These are phyloP conservation scores for Quercus alba DNA, from an alignment of 306 rosid species.

Conservation along the genomic window DNA sequence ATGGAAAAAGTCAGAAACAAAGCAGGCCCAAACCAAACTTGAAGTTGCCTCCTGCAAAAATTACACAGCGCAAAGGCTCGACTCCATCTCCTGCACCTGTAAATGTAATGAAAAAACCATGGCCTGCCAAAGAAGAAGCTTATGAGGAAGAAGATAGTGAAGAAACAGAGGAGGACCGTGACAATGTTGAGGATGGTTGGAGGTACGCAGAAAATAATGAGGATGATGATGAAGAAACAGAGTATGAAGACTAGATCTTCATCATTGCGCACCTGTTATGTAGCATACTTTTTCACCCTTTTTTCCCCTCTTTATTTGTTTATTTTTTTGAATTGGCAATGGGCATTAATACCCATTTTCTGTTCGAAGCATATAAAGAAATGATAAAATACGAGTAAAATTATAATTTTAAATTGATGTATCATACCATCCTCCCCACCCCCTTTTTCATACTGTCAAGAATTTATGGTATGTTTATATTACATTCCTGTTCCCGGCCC, in stretches of 20 bases:
- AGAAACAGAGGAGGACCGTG: conserved; percentile 97
- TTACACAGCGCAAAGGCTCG: conserved; percentile 56
- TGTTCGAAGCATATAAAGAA: neutral
- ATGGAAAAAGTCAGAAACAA: conserved; percentile 68
- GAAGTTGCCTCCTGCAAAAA: conserved; percentile 71
- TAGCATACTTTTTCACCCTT: neutral
- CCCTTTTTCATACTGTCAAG: neutral
- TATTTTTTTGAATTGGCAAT: neutral
- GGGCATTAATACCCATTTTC: neutral
- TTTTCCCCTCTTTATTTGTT: neutral
- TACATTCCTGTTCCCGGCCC: neutral
- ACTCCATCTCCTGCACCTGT: conserved; percentile 46
- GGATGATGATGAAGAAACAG: conserved; percentile 97
- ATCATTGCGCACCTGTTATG: conserved; percentile 2
- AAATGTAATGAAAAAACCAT: conserved; percentile 55
- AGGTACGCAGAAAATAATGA: conserved; percentile 68
- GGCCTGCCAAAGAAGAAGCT: conserved; percentile 74
- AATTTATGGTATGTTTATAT: neutral
- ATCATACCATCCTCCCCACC: too few species aligned
- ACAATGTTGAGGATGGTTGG: conserved; percentile 92
- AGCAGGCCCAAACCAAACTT: conserved; percentile 61
- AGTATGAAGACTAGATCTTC: conserved; percentile 62
- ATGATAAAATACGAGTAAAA: neutral
- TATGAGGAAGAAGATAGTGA: conserved; percentile 88
- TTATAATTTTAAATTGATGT: neutral